Conservation (phyloP, 2,329 filamentous ascomycete genomes). For the Aureobasidium mangrovei region DNA sequence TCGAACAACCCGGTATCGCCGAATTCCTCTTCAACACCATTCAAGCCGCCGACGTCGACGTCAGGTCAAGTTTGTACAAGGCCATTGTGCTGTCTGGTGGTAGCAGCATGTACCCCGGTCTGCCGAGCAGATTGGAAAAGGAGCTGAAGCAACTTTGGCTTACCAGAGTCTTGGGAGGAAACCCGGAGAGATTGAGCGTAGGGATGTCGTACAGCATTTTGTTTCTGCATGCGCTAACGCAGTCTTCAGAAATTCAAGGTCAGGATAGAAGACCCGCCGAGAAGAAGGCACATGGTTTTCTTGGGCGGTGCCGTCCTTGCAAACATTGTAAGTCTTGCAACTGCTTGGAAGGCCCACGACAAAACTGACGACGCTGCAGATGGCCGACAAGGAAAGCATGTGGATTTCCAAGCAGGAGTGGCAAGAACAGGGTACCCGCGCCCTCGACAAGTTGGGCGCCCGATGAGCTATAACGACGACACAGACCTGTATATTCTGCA, state of each 20-base stretch:
- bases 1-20: slow-evolving; percentile 91
- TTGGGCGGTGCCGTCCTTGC: slow-evolving; percentile 90
- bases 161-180: slow-evolving; percentile 77
- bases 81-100: slow-evolving; percentile 94
- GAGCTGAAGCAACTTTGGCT: slow-evolving; percentile 98
- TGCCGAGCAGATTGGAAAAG: slow-evolving; percentile 92
- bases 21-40: slow-evolving; percentile 99
- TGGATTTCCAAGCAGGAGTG: slow-evolving; percentile 97
- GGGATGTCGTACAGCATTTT: slow-evolving; percentile 22
- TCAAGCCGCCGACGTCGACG: slow-evolving; percentile 89
- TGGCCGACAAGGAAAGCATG: slow-evolving; percentile 98
- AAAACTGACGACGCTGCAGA: slow-evolving; percentile 37
- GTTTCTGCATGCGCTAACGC: not conserved
- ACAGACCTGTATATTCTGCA: not conserved
- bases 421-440: slow-evolving; percentile 80
- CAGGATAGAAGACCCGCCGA: slow-evolving; percentile 92
- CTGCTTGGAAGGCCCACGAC: not conserved
- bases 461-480: slow-evolving; percentile 43
- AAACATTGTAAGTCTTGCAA: slow-evolving; percentile 58
- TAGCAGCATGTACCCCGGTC: slow-evolving; percentile 96
- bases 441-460: slow-evolving; percentile 86
- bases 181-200: slow-evolving; percentile 78
- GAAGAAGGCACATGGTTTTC: slow-evolving; percentile 99
- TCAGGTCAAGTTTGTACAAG: slow-evolving; percentile 89
- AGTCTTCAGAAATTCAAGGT: slow-evolving; percentile 88